phyloP scores from a whole-genome alignment of 140 eudicot species.

The Eryngium alpinum region DNA sequence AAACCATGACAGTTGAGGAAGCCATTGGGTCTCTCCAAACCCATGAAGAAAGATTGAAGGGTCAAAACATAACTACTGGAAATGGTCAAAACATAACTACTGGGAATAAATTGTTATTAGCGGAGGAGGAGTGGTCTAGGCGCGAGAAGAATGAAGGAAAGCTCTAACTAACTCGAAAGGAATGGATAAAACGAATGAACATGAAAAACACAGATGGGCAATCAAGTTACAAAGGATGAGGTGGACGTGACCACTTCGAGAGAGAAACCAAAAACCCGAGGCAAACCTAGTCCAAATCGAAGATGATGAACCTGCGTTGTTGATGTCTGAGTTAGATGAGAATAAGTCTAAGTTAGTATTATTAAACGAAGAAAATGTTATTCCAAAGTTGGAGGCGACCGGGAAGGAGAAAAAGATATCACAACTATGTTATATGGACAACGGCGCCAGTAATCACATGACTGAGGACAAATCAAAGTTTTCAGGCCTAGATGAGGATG shows the following conservation, averaged over 20 bases:
- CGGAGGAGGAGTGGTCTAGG: background rate
- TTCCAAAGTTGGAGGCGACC: background rate
- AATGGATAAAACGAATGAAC: no score
- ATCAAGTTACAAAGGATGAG: background rate
- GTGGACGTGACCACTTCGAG: background rate
- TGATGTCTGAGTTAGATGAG: background rate
- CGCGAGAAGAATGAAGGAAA: no score
- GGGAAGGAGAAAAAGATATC: background rate
- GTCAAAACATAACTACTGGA: background rate
- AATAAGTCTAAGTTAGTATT: background rate
- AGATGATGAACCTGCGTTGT: background rate
- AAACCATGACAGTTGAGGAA: background rate
- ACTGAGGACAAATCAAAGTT: background rate
- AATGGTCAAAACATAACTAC: background rate
- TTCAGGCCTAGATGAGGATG: background rate
- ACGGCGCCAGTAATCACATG: slow-evolving; percentile 2
- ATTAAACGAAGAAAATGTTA: background rate
- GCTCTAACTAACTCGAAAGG: no score
- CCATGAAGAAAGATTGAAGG: no score
- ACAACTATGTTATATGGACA: background rate
- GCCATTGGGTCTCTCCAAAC: background rate
- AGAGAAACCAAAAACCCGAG: background rate
- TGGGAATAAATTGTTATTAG: no score
- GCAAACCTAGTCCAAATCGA: background rate
- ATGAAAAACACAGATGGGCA: no score